Percentiles rank a stretch among this genome's conserved stretches.
Evolutionary conservation across 164 flowering plant genomes (phyloP).

Genomic region (Hamamelis virginiana): DNA sequence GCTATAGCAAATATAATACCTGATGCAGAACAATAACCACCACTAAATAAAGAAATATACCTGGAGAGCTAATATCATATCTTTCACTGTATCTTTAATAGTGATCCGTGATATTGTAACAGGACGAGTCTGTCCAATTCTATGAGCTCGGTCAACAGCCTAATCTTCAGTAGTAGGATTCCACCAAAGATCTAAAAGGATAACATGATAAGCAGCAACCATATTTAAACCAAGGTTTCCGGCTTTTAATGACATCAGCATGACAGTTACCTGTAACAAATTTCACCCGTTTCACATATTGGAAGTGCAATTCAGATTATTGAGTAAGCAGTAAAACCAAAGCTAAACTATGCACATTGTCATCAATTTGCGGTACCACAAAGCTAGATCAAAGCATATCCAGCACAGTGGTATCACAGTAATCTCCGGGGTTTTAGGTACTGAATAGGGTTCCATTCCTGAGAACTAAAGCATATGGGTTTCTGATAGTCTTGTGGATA

Average conservation of each 20-base stretch:
- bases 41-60: constrained; percentile 25
- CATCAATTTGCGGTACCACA: neutral
- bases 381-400: neutral
- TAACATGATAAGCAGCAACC: constrained; percentile 95
- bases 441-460: neutral
- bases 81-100: constrained; percentile 84
- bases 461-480: neutral
- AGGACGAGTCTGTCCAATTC: constrained; percentile 97
- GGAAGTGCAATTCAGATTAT: neutral
- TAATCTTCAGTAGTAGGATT: constrained; percentile 99
- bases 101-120: constrained; percentile 88
- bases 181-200: constrained; percentile 97
- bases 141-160: constrained; percentile 93
- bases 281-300: constrained; percentile 2
- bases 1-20: neutral
- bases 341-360: neutral
- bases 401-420: neutral
- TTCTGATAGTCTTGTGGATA: neutral
- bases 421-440: neutral
- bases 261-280: constrained; percentile 76
- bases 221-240: constrained; percentile 94
- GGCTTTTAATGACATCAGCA: constrained; percentile 96
- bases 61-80: constrained; percentile 89
- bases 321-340: neutral
- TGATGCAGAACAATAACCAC: neutral